A percentile compares a stretch with the other conserved stretches of the same genome.
Conservation (phyloP, 2,329 filamentous ascomycete genomes). For the Fusarium musae region DNA sequence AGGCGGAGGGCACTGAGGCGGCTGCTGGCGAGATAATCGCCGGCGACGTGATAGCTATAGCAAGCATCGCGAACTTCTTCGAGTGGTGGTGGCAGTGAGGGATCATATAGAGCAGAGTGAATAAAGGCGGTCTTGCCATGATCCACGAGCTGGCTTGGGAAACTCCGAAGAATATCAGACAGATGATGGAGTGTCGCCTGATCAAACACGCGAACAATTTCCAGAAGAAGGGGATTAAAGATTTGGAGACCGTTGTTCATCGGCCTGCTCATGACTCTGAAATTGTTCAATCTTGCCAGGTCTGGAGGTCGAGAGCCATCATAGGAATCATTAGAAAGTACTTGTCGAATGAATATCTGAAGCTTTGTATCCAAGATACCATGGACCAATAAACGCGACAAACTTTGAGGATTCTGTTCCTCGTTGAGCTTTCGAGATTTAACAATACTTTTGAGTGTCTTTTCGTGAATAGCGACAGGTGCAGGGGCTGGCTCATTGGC, state of each 20-base stretch:
- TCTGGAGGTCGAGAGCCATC: background rate
- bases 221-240: background rate
- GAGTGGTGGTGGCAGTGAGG: fast-evolving
- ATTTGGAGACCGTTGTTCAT: background rate
- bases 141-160: background rate
- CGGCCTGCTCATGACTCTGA: fast-evolving
- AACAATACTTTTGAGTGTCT: fast-evolving
- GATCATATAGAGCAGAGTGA: background rate
- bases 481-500: constrained; percentile 6
- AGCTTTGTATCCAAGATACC: background rate
- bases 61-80: background rate
- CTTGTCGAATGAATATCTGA: constrained; percentile 3
- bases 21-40: background rate
- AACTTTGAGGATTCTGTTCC: fast-evolving
- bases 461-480: fast-evolving
- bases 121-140: background rate
- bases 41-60: background rate
- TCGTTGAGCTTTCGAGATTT: fast-evolving
- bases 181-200: background rate
- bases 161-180: background rate
- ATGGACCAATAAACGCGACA: background rate
- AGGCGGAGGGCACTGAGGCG: background rate
- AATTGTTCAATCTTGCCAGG: fast-evolving
- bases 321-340: background rate
- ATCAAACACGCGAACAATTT: background rate